Base-by-base conservation (phyloP, 2,329 filamentous ascomycete genomes). In the Colletotrichum sp. region DNA sequence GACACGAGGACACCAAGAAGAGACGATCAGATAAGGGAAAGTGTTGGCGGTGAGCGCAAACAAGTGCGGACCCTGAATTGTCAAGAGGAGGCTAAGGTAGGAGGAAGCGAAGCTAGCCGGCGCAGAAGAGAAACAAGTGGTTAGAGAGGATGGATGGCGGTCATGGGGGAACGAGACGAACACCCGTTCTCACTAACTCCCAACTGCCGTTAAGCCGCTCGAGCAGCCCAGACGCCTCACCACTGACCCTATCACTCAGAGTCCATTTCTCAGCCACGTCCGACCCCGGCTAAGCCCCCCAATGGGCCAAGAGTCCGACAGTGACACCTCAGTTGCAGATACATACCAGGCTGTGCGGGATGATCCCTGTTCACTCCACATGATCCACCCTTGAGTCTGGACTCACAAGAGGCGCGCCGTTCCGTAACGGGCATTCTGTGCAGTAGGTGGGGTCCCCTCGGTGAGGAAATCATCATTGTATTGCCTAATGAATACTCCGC, bases 231-330 rank as follows among this genome's bases (percentile, higher is more conserved):
- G n/a, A n/a, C 32, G n/a, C 30, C 36, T 59, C 19, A 22, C 30
- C 13, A 9, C 11, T 36, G 22, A 12, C 25, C 55, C 67, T 61
- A 48, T 70, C 67, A 70, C 36, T 25, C 55, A 15, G 27, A 11
- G 25, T 16, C n/a, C 68, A 70, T 70, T 70, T 55, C 68, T 63
- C 36, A 70, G 68, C 57, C 68, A 61, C 68, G n/a, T 61, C 67
- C 36, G 34, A 44, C 57, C 27, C 55, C 34, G 57, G 68, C 36
- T 34, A 34, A 63, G 68, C 25, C 36, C 25, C 36, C 27, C 57
- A 48, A 48, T 22, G 11, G 44, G 44, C 44, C 39, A 12, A 34
- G 15, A 27, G 66, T 63, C 68, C 68, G 34, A 28, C 13, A 34
- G 32, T 61, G 57, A 70, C 55, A 61, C 57, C 19, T 25, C 25